Conservation (phyloP, 306 rosid species). For the Canavalia gladiata region DNA sequence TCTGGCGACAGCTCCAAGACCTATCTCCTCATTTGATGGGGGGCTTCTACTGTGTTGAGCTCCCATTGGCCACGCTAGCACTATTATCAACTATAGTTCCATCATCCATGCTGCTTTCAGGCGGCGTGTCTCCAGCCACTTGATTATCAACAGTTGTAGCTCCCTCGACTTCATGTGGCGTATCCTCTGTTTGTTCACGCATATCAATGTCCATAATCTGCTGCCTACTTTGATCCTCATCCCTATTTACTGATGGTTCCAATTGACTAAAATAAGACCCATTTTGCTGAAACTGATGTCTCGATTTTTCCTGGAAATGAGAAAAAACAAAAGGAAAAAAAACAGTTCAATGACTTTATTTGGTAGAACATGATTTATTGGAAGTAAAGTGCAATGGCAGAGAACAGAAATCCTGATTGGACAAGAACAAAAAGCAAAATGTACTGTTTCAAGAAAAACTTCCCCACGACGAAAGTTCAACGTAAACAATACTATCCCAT, state of each 20-base stretch:
- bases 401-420: not conserved
- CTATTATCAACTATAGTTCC: conserved; percentile 37
- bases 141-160: conserved; percentile 44
- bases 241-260: conserved; percentile 30
- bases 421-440: conserved; percentile 22
- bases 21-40: conserved; percentile 27
- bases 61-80: conserved; percentile 46
- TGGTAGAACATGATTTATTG: not conserved
- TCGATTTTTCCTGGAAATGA: conserved; percentile 53
- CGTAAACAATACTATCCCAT: not conserved
- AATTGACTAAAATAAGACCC: conserved; percentile 41
- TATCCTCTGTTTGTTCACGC: conserved; percentile 42
- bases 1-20: not conserved
- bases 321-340: not conserved
- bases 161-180: conserved; percentile 34
- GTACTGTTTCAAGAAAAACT: not conserved
- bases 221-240: conserved; percentile 40
- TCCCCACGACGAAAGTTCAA: not conserved
- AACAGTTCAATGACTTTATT: not conserved
- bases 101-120: conserved; percentile 43
- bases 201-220: conserved; percentile 43
- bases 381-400: not conserved
- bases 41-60: conserved; percentile 14
- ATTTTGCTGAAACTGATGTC: conserved; percentile 53
- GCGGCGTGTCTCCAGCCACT: conserved; percentile 33